phyloP scores from a whole-genome alignment of 1,139 yeast species.

The Saccharomyces hybrid region DNA sequence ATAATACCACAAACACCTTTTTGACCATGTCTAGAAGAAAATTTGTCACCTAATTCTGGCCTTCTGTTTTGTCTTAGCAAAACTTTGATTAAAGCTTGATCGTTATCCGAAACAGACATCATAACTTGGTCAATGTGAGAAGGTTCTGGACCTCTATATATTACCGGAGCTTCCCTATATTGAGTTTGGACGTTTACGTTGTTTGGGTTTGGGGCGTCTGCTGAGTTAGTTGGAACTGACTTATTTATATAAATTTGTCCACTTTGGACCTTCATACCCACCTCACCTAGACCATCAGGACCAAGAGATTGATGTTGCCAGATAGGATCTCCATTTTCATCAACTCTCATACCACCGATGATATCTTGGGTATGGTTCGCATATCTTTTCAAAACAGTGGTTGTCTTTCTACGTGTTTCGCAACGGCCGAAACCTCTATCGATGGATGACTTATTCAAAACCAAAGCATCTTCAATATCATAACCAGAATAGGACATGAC shows the following conservation, averaged over 20 bases:
- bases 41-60: constrained; percentile 96
- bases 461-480: constrained; percentile 98
- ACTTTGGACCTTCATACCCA: constrained; percentile 80
- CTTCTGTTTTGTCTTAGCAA: constrained; percentile 90
- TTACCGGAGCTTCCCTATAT: constrained; percentile 85
- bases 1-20: constrained; percentile 98
- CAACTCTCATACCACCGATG: constrained; percentile 83
- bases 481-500: constrained; percentile 99
- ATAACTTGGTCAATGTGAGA: constrained; percentile 93
- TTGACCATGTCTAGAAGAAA: constrained; percentile 95
- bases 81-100: constrained; percentile 89
- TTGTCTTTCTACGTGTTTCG: constrained; percentile 91
- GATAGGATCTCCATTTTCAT: constrained; percentile 69
- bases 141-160: constrained; percentile 91
- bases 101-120: constrained; percentile 94
- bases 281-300: constrained; percentile 95
- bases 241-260: constrained; percentile 94
- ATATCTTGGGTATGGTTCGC: constrained; percentile 92
- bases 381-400: constrained; percentile 80
- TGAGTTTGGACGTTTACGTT: constrained; percentile 44
- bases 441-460: constrained; percentile 81
- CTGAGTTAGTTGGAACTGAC: constrained; percentile 81
- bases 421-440: constrained; percentile 98
- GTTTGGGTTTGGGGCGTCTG: constrained; percentile 47
- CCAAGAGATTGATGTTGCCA: constrained; percentile 84